These are phyloP conservation scores for Magnaporthiopsis incrustans DNA, from an alignment of 2,329 filamentous ascomycete species.

Conservation along the genomic window DNA sequence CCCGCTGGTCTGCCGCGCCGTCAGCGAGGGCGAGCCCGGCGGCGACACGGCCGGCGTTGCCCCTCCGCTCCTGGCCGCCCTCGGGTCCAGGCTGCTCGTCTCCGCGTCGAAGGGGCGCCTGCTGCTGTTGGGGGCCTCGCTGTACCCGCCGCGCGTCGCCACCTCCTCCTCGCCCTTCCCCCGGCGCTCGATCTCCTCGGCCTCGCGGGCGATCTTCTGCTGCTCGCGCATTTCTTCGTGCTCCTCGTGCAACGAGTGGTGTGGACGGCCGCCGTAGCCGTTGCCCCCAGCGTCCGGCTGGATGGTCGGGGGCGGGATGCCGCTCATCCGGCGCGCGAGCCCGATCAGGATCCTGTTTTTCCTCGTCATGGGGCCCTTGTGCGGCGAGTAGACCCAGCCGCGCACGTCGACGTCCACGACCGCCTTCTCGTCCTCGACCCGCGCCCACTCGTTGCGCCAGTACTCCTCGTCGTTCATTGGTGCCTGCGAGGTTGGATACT, in stretches of 20 bases:
- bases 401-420: slow-evolving; percentile 90
- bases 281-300: slow-evolving; percentile 22
- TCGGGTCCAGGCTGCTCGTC: slow-evolving; percentile 19
- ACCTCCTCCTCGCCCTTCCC: slow-evolving; percentile 65
- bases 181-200: slow-evolving; percentile 64
- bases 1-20: slow-evolving; percentile 26
- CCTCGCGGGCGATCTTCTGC: slow-evolving; percentile 65
- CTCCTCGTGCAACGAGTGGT: slow-evolving; percentile 25
- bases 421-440: slow-evolving; percentile 71
- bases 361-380: slow-evolving; percentile 73
- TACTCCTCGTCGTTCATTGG: slow-evolving; percentile 59
- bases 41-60: slow-evolving; percentile 28
- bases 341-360: slow-evolving; percentile 83
- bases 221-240: slow-evolving; percentile 45
- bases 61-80: slow-evolving; percentile 18
- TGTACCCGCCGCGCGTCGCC: slow-evolving; percentile 66
- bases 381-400: slow-evolving; percentile 89
- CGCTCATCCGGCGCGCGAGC: slow-evolving; percentile 78
- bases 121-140: slow-evolving; percentile 44
- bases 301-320: slow-evolving; percentile 62
- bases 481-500: slow-evolving; percentile 23
- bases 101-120: slow-evolving; percentile 12
- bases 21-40: slow-evolving; percentile 34
- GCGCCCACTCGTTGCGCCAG: slow-evolving; percentile 72
- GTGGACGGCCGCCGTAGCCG: slow-evolving; percentile 21